Evolutionary conservation across 164 flowering plant species (phyloP).

Genomic region (Houttuynia cordata): DNA sequence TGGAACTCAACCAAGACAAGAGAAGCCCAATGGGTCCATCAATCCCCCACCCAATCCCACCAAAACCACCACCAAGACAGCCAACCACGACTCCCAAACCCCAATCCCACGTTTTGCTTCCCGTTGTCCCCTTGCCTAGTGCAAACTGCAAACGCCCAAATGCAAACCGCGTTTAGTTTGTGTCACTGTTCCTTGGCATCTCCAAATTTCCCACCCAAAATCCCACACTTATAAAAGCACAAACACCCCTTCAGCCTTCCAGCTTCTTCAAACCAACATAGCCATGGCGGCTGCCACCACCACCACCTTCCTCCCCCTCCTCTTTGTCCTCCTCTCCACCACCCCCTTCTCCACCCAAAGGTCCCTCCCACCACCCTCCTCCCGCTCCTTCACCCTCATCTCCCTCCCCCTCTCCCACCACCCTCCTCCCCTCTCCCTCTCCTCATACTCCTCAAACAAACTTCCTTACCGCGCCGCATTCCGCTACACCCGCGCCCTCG

Average conservation of each 20-base stretch:
- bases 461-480: slow-evolving; percentile 22
- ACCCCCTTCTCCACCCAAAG: neutral
- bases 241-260: neutral
- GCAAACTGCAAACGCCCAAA: too few species aligned
- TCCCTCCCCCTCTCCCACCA: neutral
- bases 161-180: too few species aligned
- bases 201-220: too few species aligned
- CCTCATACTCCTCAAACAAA: neutral
- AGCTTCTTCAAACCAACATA: neutral
- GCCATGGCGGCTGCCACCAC: neutral
- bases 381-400: too few species aligned
- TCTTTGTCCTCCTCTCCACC: neutral
- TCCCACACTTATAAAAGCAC: neutral
- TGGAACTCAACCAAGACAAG: too few species aligned
- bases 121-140: too few species aligned
- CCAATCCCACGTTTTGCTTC: too few species aligned
- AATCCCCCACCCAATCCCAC: too few species aligned
- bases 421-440: neutral
- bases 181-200: too few species aligned
- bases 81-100: too few species aligned
- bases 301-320: neutral
- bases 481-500: slow-evolving; percentile 52
- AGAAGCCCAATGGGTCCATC: too few species aligned
- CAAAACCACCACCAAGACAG: too few species aligned
- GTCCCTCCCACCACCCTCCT: neutral